A percentile compares a stretch with the other conserved stretches of the same genome.
phyloP scores from a whole-genome alignment of 768 basidiomycete species.

The Paxillus ammoniavirescens region DNA sequence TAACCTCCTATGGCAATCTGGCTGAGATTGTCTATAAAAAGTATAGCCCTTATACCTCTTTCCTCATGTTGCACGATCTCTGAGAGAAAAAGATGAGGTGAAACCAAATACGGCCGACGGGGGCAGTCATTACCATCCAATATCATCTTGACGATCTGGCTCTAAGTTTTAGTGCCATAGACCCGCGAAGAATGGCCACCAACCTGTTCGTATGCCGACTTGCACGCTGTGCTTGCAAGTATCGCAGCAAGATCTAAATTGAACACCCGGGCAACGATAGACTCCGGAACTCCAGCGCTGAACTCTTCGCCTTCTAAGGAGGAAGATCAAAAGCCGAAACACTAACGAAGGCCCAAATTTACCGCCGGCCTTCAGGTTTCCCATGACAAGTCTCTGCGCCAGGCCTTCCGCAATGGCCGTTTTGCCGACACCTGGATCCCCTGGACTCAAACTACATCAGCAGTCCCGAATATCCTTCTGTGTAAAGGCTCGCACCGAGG shows the following conservation, averaged over 20 bases:
- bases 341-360: no score
- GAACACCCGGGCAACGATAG: constrained; percentile 6
- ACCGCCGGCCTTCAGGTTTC: not conserved
- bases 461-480: not conserved
- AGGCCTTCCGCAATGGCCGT: constrained; percentile 5
- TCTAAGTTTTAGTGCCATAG: not conserved
- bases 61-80: constrained; percentile 7
- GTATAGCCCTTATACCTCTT: constrained; percentile 6
- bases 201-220: constrained; percentile 9
- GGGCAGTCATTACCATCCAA: no score
- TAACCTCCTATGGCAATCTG: constrained; percentile 8
- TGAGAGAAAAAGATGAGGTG: not conserved
- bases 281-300: constrained; percentile 1
- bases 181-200: not conserved
- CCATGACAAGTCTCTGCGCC: not conserved
- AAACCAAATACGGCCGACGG: not conserved
- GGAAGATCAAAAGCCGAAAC: no score
- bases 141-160: not conserved
- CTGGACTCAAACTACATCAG: not conserved
- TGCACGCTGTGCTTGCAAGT: constrained; percentile 8
- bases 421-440: constrained; percentile 6
- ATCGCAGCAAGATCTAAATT: constrained; percentile 3
- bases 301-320: no score
- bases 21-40: constrained; percentile 8
- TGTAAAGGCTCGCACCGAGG: not conserved